Percentiles rank a stretch among this genome's conserved stretches.
Evolutionary conservation across 179 eudicot genomes (phyloP).

Genomic region (Pouteria campechiana): DNA sequence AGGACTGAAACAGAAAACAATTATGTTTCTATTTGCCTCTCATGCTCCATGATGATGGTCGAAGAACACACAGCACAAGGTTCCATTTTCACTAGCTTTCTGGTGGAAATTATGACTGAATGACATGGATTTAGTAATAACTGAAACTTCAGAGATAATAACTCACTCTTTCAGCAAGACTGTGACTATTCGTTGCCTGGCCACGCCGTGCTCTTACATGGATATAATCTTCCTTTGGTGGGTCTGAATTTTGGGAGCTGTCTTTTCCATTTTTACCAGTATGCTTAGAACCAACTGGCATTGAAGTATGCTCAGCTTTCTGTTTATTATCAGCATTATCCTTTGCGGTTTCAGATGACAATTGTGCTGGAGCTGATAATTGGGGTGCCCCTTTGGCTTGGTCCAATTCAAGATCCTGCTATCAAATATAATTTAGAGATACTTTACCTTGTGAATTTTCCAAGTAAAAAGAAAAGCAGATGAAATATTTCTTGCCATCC

Average conservation of each 20-base stretch:
- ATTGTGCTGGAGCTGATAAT: conserved; percentile 27
- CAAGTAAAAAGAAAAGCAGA: not conserved
- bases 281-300: conserved; percentile 30
- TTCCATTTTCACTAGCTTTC: too few species aligned
- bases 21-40: too few species aligned
- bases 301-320: conserved; percentile 35
- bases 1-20: too few species aligned
- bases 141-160: too few species aligned
- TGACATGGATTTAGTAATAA: too few species aligned
- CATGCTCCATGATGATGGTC: too few species aligned
- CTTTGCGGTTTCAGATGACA: conserved; percentile 30
- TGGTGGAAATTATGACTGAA: too few species aligned
- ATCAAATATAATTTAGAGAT: conserved; percentile 7
- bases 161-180: conserved; percentile 98
- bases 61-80: too few species aligned
- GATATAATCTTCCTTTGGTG: conserved; percentile 74
- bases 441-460: not conserved
- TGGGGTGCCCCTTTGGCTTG: conserved; percentile 31
- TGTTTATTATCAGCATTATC: conserved; percentile 24
- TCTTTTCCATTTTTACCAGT: conserved; percentile 61
- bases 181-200: conserved; percentile 98
- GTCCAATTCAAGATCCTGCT: conserved; percentile 41
- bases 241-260: conserved; percentile 55
- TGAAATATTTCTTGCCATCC: not conserved
- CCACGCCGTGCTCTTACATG: conserved; percentile 96